Evolutionary conservation across 192 early-diverging fungal species (phyloP).

Genomic region (Entomortierella beljakovae): DNA sequence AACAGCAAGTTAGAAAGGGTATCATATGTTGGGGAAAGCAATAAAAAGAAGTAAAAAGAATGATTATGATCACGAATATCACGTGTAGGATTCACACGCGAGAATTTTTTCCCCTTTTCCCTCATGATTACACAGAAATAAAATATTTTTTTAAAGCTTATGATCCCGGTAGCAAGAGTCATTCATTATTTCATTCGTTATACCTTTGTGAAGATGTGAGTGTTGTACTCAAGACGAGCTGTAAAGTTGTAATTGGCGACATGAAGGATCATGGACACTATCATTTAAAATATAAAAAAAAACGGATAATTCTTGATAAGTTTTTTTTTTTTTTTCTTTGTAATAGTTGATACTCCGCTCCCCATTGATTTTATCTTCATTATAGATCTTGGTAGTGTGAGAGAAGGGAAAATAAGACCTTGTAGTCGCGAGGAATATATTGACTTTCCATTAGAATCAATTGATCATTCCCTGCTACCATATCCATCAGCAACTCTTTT

Average conservation of each 20-base stretch:
- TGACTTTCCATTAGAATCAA: too few species aligned
- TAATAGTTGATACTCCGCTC: too few species aligned
- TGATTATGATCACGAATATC: conserved; percentile 5
- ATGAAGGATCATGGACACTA: conserved; percentile 47
- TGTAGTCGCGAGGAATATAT: too few species aligned
- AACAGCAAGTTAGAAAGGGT: background rate
- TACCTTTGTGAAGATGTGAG: conserved; percentile 51
- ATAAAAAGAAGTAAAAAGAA: background rate
- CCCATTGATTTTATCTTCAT: too few species aligned
- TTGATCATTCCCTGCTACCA: too few species aligned
- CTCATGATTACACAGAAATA: too few species aligned
- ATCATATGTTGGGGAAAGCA: conserved; percentile 22
- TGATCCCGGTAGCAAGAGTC: background rate
- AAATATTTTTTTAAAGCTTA: background rate
- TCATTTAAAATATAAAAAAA: background rate
- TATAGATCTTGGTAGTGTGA: too few species aligned
- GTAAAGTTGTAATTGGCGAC: conserved; percentile 50
- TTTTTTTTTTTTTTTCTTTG: too few species aligned
- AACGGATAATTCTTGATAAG: background rate
- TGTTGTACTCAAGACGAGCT: conserved; percentile 42
- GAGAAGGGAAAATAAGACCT: background rate
- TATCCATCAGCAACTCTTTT: too few species aligned
- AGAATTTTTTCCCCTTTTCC: background rate
- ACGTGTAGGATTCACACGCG: conserved; percentile 15
- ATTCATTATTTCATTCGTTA: background rate